Conservation (phyloP, 129 eudicot species). For the sunflower (Helianthus annuus) region DNA sequence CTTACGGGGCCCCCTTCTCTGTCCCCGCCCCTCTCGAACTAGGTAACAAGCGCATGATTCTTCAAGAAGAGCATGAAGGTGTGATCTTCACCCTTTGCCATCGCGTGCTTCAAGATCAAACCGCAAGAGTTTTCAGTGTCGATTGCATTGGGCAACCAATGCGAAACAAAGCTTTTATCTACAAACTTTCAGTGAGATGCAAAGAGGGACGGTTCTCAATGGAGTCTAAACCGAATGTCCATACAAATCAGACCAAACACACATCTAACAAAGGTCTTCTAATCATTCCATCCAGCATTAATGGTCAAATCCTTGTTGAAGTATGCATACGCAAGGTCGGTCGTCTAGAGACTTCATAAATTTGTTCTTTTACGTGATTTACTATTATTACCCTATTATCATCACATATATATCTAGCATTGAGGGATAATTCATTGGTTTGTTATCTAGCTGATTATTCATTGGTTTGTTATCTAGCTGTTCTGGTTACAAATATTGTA, state of each 20-base stretch:
- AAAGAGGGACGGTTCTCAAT: not conserved
- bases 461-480: too few species aligned
- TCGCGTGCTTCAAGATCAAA: not conserved
- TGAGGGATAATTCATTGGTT: too few species aligned
- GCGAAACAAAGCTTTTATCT: not conserved
- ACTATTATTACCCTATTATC: too few species aligned
- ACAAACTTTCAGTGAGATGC: not conserved
- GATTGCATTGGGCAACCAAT: constrained; percentile 1
- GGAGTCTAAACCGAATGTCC: not conserved
- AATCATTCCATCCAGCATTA: too few species aligned
- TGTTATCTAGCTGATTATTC: too few species aligned
- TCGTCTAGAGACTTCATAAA: too few species aligned
- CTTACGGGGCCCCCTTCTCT: not conserved
- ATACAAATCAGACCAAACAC: not conserved
- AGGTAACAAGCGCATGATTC: not conserved
- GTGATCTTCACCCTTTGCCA: not conserved
- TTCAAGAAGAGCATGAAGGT: not conserved
- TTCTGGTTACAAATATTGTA: too few species aligned
- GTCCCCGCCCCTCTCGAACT: not conserved
- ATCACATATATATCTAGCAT: too few species aligned
- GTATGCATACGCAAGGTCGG: too few species aligned
- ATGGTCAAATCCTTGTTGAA: too few species aligned
- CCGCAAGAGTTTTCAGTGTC: not conserved
- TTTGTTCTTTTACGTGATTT: too few species aligned
- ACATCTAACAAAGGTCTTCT: not conserved